A percentile compares a stretch with the other conserved stretches of the same genome.
phyloP scores from a whole-genome alignment of 1,284 basidiomycete species.

The Filobasidium uniguttulatum region DNA sequence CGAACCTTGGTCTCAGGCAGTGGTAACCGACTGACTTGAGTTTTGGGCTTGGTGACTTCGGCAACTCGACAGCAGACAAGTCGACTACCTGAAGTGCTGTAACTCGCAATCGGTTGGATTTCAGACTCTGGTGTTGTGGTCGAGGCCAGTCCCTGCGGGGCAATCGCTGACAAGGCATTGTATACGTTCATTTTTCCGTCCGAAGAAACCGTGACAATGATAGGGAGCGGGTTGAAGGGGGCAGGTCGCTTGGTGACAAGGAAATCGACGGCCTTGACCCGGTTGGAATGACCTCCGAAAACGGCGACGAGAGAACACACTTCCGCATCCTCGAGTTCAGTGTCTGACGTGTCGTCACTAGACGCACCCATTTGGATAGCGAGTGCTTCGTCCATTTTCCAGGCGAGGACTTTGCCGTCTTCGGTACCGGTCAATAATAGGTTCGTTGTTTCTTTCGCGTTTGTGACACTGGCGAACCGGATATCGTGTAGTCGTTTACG shows the following conservation, averaged over 20 bases:
- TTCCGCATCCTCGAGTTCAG: constrained; percentile 20
- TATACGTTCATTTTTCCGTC: constrained; percentile 71
- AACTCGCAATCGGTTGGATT: constrained; percentile 49
- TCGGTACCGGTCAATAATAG: constrained; percentile 68
- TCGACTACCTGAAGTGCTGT: constrained; percentile 70
- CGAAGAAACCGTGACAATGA: constrained; percentile 62
- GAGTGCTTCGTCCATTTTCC: constrained; percentile 37
- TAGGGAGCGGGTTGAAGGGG: constrained; percentile 2
- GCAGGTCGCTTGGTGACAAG: background rate
- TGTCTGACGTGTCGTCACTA: constrained; percentile 16
- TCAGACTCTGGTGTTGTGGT: constrained; percentile 28
- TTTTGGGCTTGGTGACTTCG: constrained; percentile 43
- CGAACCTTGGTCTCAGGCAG: constrained; percentile 16
- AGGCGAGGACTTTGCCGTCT: constrained; percentile 67
- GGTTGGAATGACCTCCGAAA: constrained; percentile 31
- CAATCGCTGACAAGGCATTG: constrained; percentile 41
- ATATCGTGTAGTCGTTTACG: constrained; percentile 61
- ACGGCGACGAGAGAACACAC: constrained; percentile 25
- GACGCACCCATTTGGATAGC: constrained; percentile 20
- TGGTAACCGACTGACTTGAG: constrained; percentile 41
- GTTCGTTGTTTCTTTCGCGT: constrained; percentile 36
- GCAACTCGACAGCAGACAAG: constrained; percentile 51
- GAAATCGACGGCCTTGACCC: constrained; percentile 14
- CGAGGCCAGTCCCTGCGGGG: constrained; percentile 13
- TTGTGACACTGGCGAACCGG: constrained; percentile 48